Evolutionary conservation across 225 moss, liverwort and hornwort genomes (phyloP).

Genomic region (Climacium dendroides): DNA sequence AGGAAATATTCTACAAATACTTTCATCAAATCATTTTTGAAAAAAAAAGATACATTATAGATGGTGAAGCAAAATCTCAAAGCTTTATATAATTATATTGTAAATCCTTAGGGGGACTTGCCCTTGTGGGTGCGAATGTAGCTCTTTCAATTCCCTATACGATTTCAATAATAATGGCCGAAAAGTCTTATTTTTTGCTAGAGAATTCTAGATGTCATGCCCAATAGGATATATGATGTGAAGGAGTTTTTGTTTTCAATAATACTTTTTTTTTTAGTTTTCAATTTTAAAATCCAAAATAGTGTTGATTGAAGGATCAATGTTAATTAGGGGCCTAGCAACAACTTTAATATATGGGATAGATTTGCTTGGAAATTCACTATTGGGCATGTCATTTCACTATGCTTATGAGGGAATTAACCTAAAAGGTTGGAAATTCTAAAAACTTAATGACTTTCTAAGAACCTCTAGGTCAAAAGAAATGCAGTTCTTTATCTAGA

Average conservation of each 20-base stretch:
- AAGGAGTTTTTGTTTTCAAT: not conserved
- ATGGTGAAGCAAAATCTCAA: not conserved
- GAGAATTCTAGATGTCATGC: not conserved
- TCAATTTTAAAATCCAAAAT: not conserved
- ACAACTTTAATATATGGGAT: not conserved
- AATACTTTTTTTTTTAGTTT: not conserved
- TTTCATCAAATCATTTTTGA: not conserved
- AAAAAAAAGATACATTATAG: not conserved
- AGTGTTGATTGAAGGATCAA: not conserved
- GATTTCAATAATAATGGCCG: not conserved
- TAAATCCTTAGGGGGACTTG: not conserved
- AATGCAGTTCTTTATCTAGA: fast-evolving
- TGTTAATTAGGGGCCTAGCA: not conserved
- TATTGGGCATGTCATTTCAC: not conserved
- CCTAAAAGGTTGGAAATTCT: no score
- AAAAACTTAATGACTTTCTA: no score
- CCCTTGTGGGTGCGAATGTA: fast-evolving
- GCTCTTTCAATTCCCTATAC: fast-evolving
- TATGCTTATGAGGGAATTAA: not conserved
- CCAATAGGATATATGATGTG: not conserved
- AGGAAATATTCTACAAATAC: fast-evolving
- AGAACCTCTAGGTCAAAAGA: no score
- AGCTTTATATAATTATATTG: not conserved
- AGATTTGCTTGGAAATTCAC: not conserved
- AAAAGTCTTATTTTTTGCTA: not conserved